A percentile compares a stretch with the other conserved stretches of the same genome.
Conservation (phyloP, 2,329 filamentous ascomycete genomes). For the Aspergillus nomiae region DNA sequence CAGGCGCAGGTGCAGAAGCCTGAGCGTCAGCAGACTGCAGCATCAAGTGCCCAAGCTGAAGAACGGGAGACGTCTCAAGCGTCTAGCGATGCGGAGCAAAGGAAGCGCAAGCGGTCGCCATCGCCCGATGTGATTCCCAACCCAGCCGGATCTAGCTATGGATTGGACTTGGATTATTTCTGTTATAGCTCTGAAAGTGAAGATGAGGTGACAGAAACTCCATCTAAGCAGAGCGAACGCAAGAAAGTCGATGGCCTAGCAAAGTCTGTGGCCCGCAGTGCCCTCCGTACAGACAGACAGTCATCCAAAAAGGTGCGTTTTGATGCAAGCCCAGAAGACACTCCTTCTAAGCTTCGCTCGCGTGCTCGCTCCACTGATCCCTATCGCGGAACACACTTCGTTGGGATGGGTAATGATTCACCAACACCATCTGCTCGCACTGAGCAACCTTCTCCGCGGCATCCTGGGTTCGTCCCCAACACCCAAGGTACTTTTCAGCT, state of each 20-base stretch:
- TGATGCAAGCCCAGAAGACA: slow-evolving; percentile 36
- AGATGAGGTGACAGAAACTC: slow-evolving; percentile 23
- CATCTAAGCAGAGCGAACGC: slow-evolving; percentile 12
- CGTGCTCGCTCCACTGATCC: slow-evolving; percentile 27
- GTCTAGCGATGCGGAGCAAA: slow-evolving; percentile 14
- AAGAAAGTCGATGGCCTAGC: slow-evolving; percentile 11
- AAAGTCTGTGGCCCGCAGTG: slow-evolving; percentile 19
- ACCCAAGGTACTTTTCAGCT: slow-evolving; percentile 30
- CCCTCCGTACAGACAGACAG: slow-evolving; percentile 20
- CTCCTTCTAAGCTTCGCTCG: slow-evolving; percentile 32
- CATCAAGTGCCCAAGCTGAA: background rate
- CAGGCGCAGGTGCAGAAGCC: slow-evolving; percentile 4
- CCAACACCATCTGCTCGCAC: slow-evolving; percentile 15
- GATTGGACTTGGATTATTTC: slow-evolving; percentile 44
- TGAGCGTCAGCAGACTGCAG: background rate
- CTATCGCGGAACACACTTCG: slow-evolving; percentile 24
- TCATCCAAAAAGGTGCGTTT: slow-evolving; percentile 37
- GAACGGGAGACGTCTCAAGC: slow-evolving; percentile 8
- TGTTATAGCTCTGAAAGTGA: slow-evolving; percentile 36
- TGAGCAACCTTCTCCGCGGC: slow-evolving; percentile 10
- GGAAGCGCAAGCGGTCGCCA: slow-evolving; percentile 43
- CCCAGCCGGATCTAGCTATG: slow-evolving; percentile 43
- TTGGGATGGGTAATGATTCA: slow-evolving; percentile 21
- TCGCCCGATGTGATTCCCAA: slow-evolving; percentile 46
- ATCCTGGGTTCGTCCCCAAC: slow-evolving; percentile 27